A percentile compares a stretch with the other conserved stretches of the same genome.
Conservation (phyloP, 352 stramenopile species). For the Phytophthora brassicae region DNA sequence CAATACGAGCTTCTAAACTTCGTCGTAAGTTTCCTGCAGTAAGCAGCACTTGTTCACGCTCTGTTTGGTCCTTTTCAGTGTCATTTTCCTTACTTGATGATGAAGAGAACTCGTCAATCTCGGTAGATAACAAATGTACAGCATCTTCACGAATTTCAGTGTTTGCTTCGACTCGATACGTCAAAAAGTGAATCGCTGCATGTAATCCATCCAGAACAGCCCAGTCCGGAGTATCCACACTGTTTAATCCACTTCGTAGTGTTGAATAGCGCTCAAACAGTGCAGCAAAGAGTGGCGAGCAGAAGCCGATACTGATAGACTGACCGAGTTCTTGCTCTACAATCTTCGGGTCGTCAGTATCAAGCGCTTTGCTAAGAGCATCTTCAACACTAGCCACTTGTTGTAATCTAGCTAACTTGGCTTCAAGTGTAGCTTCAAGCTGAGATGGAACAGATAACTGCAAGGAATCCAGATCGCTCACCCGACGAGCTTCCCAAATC, state of each 20-base stretch:
- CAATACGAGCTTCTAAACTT: constrained; percentile 49
- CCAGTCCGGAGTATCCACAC: constrained; percentile 9
- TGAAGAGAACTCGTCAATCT: constrained; percentile 56
- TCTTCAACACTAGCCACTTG: constrained; percentile 49
- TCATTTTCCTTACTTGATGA: constrained; percentile 27
- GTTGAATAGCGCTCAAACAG: constrained; percentile 51
- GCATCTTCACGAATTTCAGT: constrained; percentile 65
- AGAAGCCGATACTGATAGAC: constrained; percentile 64
- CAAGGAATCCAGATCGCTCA: constrained; percentile 31
- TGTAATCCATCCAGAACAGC: constrained; percentile 45
- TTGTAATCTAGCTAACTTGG: constrained; percentile 45
- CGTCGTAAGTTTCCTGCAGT: constrained; percentile 49
- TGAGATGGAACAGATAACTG: constrained; percentile 17
- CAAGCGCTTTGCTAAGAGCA: constrained; percentile 38
- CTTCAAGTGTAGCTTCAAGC: constrained; percentile 33
- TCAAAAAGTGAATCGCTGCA: constrained; percentile 62
- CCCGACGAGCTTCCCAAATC: constrained; percentile 41
- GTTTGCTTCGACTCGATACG: constrained; percentile 44
- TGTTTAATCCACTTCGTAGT: constrained; percentile 28
- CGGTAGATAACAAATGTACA: constrained; percentile 46
- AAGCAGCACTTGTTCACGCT: constrained; percentile 42
- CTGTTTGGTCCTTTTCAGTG: constrained; percentile 29
- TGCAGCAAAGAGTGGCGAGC: constrained; percentile 40
- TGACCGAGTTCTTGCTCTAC: constrained; percentile 56
- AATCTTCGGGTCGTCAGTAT: constrained; percentile 29